Evolutionary conservation across 1,139 yeast species (phyloP), one percentile per base, ranked within the genome.

Genomic region (Sugiyamaella grinbergsii): DNA sequence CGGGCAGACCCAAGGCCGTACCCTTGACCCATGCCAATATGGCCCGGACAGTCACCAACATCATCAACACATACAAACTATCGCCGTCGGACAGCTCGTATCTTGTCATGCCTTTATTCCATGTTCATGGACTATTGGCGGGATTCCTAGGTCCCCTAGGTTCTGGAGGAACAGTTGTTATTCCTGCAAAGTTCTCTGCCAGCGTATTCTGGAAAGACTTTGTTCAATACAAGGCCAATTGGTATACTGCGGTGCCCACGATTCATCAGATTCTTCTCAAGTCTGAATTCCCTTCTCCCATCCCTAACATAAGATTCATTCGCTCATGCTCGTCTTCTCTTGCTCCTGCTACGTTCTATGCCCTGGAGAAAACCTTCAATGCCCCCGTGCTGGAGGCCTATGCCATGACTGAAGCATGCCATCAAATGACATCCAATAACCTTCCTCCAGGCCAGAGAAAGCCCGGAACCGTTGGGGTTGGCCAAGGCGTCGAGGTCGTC

Each of bases 231-330:
- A 58, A 66, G 5, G 83, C 84, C 52, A 81, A 71, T 53, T 83
- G 89, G 88, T 83, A 81, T 66, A 79, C 85, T 46, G 87, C 88
- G 5, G 88, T 83, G 5, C 88, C 89, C 38, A 83, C 89, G 0
- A 83, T 83, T 55, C 86, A 83, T 66, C 78, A 80, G 65, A 82
- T 82, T 56, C 64, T 83, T 62, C 67, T 83, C 50, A 79, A 78
- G 60, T 69, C 75, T 32, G 70, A 73, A 33, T 61, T 71, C 44
- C 87, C 88, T 22, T 54, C 62, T 3, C 73, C 72, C 8, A 53
- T 77, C 45, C 85, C 85, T 40, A 26, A 26, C 3, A 76, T 82
- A 50, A 70, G 88, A 55, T 83, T 83, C 59, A 79, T 83, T 50
- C 72, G 89, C 60, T 82, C 87, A 0, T 83, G 88, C 62, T 82